Base-by-base conservation (phyloP, 2,329 filamentous ascomycete genomes). In the Cadophora luteo-olivacea region DNA sequence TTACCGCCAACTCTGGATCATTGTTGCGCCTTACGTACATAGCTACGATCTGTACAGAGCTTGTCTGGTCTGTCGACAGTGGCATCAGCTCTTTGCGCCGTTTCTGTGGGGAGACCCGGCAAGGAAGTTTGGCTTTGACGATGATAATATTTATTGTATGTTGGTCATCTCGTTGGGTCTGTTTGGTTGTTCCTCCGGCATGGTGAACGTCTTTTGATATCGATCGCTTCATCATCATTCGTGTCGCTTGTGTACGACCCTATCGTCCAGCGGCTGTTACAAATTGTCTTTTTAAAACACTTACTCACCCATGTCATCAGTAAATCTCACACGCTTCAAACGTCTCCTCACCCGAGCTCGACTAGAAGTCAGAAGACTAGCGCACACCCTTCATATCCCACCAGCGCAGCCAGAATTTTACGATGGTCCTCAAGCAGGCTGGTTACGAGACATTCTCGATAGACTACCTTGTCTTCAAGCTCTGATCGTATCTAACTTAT, bases 361-460 rank as follows among this genome's bases (percentile, higher is more conserved):
- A 19, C 63, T 70, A 22, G 70, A 71, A n/a, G 66, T 73, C 14
- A 60, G 70, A 61, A 38, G 62, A 6, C 55, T 70, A 14, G 64
- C 67, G 16, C 72, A 69, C 54, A 74, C 71, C 2, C 63, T 74
- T 24, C 70, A 72, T 41, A 71, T 74, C 29, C 71, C 71, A 19
- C 70, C 70, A 51, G 72, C 70, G 4, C 62, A 71, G 32, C 64
- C 71, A 41, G 69, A 74, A 29, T 70, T 74, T 32, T 73, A 71
- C 64, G 71, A 64, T 63, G 72, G 70, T 0, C 69, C 71, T 51
- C 69, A 70, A 61, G 66, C 66, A 19, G 71, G 68, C 16, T 73
- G 72, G 71, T 63, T 74, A 16, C 68, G 70, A 63, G 71, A 73
- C 60, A 67, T 72, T 29, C 55, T 73, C 7, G 70, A 71, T 57